Base-by-base conservation (phyloP, 2,329 filamentous ascomycete species). In the Xylariaceae sp. region DNA sequence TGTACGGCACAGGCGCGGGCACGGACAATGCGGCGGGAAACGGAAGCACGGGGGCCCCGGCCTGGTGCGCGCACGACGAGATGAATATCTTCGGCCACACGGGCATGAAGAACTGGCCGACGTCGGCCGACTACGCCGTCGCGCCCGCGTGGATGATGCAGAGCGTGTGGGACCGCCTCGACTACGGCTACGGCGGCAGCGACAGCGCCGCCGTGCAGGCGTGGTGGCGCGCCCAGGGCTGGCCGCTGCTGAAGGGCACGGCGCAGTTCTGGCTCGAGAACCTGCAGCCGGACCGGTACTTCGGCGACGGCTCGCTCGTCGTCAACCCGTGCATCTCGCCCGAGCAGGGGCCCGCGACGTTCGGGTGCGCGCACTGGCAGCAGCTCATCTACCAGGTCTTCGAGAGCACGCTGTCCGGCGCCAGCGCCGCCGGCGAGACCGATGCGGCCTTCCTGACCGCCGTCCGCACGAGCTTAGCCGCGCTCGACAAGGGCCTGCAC, bases 41-140 rank as follows among this genome's bases (percentile, higher is more conserved):
- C n/a, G n/a, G n/a, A n/a, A n/a, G n/a, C n/a, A n/a, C n/a, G n/a
- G n/a, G n/a, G n/a, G n/a, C n/a, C n/a, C n/a, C n/a, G n/a, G n/a
- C n/a, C n/a, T 78, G 71, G 67, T 67, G 76, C 0, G 59, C 65
- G 0, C 72, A 77, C 39, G 64, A 73, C 37, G 71, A 74, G 46
- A 68, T 74, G 40, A 77, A 78, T 42, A 68, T 73, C 2, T 77
- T 74, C 42, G 74, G 73, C 0, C 66, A 74, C 37, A 74, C 72
- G 0, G 70, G 49, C 1, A 52, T 55, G 45, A 55, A 54, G n/a
- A 46, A 51, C 3, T 45, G 41, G 9, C 44, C 51, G 2, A 40
- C 41, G 29, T 60, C 55, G 56, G 47, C 55, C 2, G 46, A 59
- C 23, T 59, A 62, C 58, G 60, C 65, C 18, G 66, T 63, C 0